Evolutionary conservation across 805 yeast genomes (phyloP), one percentile per base, ranked within the genome.

Genomic region (Saturnispora ahearnii): DNA sequence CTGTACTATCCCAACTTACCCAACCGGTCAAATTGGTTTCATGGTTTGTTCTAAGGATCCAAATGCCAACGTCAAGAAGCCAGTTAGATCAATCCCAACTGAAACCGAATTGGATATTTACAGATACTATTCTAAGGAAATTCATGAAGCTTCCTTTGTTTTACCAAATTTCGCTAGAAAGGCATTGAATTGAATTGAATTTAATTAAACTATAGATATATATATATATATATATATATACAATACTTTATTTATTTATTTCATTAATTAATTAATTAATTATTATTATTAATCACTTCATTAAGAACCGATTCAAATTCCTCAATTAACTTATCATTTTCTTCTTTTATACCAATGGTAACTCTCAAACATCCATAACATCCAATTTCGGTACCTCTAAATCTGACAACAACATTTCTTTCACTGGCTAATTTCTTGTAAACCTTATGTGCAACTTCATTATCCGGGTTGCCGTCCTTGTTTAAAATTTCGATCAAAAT

Each of bases 11-110:
- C 99, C 99, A 64, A 90, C 98, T 52, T 91, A 91, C 64, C 96
- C 99, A 56, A 82, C 96, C 18, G 99, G 99, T 56, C 95, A 89
- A 67, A 84, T 91, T 62, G 99, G 98, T n/a, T 87, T 93, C 72
- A 87, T 91, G 96, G 90, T 91, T 53, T 90, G 97, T 68, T 77
- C 84, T 55, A 91, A 89, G 73, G 84, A 86, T 63, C 64, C 77
- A 13, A 59, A 67, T 26, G 81, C 82, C 45, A 73, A 83, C 55
- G 84, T 91, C 51, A 74, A 70, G 60, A 73, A 68, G 56, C 96
- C 98, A 45, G 57, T 78, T 54, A 80, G 96, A 67, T 71, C 74
- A 31, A 69, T 85, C 66, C 65, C 79, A 48, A 77, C 72, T 42
- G 82, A 76, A 52, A 77, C 78, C 55, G 95, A 86, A 64, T 68